phyloP scores from a whole-genome alignment of 257 asterid species.

The Pogostemon cablin region DNA sequence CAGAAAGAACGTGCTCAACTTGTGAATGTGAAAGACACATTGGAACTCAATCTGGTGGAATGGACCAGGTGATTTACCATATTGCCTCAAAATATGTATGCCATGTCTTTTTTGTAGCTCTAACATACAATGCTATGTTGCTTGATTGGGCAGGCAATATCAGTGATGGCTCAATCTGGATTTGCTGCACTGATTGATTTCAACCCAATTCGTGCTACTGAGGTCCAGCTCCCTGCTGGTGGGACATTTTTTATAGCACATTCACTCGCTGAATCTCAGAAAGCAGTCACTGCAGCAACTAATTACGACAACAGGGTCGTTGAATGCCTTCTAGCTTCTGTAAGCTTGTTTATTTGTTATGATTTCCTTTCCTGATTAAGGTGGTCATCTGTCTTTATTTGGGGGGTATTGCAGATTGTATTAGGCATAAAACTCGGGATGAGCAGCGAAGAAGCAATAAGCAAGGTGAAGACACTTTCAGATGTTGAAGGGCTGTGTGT shows the following conservation, averaged over 20 bases:
- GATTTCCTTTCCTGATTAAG: background rate
- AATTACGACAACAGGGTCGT: conserved; percentile 94
- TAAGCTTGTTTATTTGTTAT: conserved; percentile 39
- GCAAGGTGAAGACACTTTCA: conserved; percentile 76
- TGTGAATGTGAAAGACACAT: conserved; percentile 96
- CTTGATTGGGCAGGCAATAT: conserved; percentile 69
- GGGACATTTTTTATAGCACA: conserved; percentile 90
- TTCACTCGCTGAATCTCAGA: conserved; percentile 91
- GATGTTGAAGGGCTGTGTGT: conserved; percentile 88
- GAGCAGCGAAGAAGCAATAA: conserved; percentile 72
- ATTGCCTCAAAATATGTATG: background rate
- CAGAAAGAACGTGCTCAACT: conserved; percentile 97
- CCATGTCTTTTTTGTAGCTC: background rate
- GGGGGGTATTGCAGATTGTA: conserved; percentile 58
- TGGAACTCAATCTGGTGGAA: conserved; percentile 99
- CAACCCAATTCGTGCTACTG: conserved; percentile 88
- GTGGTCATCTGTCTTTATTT: background rate
- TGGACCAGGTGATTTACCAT: conserved; percentile 80
- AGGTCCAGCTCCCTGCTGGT: conserved; percentile 86
- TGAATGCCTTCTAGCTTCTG: conserved; percentile 94
- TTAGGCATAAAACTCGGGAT: conserved; percentile 83
- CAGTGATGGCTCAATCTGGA: conserved; percentile 92
- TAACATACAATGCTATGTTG: background rate
- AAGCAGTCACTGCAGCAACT: conserved; percentile 95
- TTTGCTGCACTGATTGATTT: conserved; percentile 95